Evolutionary conservation across 306 rosid species (phyloP).

Genomic region (Cicer pinnatifidum): DNA sequence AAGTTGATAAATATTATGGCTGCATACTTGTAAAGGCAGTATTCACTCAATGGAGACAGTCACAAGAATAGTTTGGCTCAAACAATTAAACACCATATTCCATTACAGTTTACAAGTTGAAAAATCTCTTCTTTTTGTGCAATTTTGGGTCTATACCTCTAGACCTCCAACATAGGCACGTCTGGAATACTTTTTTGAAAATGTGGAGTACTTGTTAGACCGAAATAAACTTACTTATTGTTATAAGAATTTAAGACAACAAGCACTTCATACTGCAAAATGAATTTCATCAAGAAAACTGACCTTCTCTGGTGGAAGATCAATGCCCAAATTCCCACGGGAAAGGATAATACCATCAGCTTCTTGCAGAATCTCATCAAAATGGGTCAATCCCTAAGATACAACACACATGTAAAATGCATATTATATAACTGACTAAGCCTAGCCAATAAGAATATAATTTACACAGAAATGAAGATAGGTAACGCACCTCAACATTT

Average conservation of each 20-base stretch:
- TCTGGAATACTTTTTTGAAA: conserved; percentile 1
- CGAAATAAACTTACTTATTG: conserved; percentile 13
- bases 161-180: background rate
- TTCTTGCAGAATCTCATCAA: conserved; percentile 91
- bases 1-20: conserved; percentile 29
- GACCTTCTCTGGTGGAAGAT: conserved; percentile 98
- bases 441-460: conserved; percentile 32
- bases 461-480: conserved; percentile 20
- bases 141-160: background rate
- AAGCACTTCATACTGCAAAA: conserved; percentile 32
- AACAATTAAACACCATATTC: background rate
- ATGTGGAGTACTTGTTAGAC: background rate
- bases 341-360: conserved; percentile 95
- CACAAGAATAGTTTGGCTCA: background rate
- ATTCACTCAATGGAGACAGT: background rate
- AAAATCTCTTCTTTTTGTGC: background rate
- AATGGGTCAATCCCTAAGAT: conserved; percentile 82
- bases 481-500: conserved; percentile 73
- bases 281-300: conserved; percentile 39
- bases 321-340: conserved; percentile 93
- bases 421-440: conserved; percentile 2
- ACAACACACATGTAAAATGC: conserved; percentile 13
- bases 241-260: background rate
- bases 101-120: background rate
- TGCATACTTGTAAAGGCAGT: no score